These are phyloP conservation scores for Erodium moschatum DNA, from an alignment of 441 rosid species.

Conservation along the genomic window DNA sequence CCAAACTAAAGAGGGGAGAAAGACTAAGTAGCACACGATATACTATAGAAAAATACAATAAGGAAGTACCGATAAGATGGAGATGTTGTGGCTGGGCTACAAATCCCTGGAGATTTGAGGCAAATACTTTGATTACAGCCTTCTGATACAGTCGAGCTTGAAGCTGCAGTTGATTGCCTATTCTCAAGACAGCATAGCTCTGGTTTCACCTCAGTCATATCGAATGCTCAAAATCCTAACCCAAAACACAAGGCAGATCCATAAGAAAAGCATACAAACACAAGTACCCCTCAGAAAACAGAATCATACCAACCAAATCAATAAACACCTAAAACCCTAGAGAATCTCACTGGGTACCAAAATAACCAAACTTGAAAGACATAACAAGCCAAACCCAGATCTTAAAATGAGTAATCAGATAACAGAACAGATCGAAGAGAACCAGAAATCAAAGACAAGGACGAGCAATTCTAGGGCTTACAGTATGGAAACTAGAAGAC, in stretches of 20 bases:
- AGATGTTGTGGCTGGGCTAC: conserved; percentile 59
- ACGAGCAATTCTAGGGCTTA: background rate
- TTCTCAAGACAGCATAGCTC: conserved; percentile 75
- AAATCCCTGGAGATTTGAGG: conserved; percentile 58
- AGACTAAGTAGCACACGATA: background rate
- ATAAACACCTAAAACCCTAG: conserved; percentile 3
- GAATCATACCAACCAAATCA: background rate
- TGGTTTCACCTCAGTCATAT: conserved; percentile 39
- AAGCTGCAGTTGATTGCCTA: conserved; percentile 63
- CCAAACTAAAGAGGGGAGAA: background rate
- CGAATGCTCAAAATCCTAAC: conserved; percentile 29
- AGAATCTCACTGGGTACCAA: conserved; percentile 15
- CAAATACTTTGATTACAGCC: conserved; percentile 52
- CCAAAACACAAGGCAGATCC: background rate
- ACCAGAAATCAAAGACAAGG: background rate
- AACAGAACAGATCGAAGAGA: conserved; percentile 2
- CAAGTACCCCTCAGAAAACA: background rate
- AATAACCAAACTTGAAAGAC: conserved; percentile 22
- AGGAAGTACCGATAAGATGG: conserved; percentile 46
- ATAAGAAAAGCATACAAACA: background rate
- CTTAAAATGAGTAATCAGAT: conserved; percentile 36
- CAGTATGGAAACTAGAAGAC: background rate
- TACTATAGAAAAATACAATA: background rate
- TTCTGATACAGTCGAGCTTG: conserved; percentile 68
- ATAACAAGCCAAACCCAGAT: conserved; percentile 40